These are phyloP conservation scores for Seiridium unicorne DNA, from an alignment of 2,329 filamentous ascomycete species.

Conservation along the genomic window DNA sequence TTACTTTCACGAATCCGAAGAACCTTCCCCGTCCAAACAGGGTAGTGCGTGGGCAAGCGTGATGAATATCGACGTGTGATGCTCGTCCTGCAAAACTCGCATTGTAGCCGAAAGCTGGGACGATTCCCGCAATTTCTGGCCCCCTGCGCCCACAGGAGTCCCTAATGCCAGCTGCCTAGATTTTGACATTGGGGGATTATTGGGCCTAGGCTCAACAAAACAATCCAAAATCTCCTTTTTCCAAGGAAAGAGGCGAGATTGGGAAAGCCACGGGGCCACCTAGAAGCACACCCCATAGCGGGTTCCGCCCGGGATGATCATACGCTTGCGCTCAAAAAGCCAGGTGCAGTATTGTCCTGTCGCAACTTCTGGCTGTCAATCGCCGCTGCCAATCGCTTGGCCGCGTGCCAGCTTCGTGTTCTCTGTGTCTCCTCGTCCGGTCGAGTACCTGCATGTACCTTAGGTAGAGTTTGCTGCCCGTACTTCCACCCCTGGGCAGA, in stretches of 20 bases:
- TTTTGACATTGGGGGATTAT: not conserved
- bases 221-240: not conserved
- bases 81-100: too few species aligned
- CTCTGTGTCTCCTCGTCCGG: not conserved
- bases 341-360: not conserved
- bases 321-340: not conserved
- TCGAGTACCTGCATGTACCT: too few species aligned
- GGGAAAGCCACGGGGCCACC: not conserved
- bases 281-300: too few species aligned
- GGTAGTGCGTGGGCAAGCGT: too few species aligned
- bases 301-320: not conserved
- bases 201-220: not conserved
- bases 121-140: too few species aligned
- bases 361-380: not conserved
- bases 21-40: too few species aligned
- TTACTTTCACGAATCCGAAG: too few species aligned
- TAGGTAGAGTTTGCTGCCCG: too few species aligned
- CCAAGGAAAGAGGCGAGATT: not conserved
- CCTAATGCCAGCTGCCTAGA: not conserved
- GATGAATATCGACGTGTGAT: too few species aligned
- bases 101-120: too few species aligned
- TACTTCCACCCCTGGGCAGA: too few species aligned
- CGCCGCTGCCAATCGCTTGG: not conserved
- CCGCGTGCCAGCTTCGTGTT: not conserved
- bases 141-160: too few species aligned